A percentile compares a stretch with the other conserved stretches of the same genome.
Conservation (phyloP, 2,329 filamentous ascomycete genomes). For the Penicillium olsonii region DNA sequence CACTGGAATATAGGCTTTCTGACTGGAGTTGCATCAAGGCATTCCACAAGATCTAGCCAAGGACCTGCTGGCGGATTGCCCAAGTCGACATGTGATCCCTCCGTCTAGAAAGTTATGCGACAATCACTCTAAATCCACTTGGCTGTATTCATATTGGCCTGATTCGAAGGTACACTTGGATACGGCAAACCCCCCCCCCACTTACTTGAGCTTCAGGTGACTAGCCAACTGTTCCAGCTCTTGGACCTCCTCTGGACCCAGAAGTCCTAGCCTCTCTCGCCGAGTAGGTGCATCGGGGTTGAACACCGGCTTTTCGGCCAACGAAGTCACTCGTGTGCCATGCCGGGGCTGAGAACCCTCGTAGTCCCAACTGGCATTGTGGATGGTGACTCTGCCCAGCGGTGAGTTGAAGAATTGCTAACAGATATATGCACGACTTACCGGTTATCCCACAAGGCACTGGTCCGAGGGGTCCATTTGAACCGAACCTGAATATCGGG, state of each 20-base stretch:
- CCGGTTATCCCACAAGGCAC: constrained; percentile 71
- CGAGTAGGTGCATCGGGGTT: constrained; percentile 65
- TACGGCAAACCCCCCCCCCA: no score
- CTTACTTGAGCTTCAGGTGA: constrained; percentile 8
- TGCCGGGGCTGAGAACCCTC: constrained; percentile 67
- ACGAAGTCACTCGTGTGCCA: constrained; percentile 68
- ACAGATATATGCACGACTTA: no score
- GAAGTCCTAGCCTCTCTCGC: constrained; percentile 65
- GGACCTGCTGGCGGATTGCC: no score
- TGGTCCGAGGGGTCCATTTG: constrained; percentile 68
- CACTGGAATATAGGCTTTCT: no score
- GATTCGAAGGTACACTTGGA: no score
- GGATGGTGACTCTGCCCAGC: constrained; percentile 64
- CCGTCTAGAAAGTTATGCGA: no score
- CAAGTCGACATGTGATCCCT: no score
- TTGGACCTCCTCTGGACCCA: constrained; percentile 56
- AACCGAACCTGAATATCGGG: constrained; percentile 73
- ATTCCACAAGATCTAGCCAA: no score
- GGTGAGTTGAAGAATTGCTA: not conserved
- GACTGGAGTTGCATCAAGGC: no score
- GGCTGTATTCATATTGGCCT: no score
- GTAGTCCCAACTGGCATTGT: constrained; percentile 75
- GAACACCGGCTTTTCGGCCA: constrained; percentile 73
- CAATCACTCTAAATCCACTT: no score
- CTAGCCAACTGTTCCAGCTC: constrained; percentile 16